Evolutionary conservation across 257 asterid species (phyloP).

Genomic region (Jacaranda mimosifolia): DNA sequence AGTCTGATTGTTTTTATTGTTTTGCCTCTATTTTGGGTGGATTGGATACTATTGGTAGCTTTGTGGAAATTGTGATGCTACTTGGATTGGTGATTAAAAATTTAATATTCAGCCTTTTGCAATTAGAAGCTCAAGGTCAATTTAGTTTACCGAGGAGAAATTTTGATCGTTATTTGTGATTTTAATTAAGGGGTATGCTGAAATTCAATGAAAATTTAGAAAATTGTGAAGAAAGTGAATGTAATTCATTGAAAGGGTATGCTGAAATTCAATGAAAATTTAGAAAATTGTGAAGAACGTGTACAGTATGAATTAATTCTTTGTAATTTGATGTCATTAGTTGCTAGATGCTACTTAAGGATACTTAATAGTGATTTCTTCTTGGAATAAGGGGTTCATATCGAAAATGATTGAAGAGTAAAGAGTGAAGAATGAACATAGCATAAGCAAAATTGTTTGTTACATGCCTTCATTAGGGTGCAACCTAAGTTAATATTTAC

Average conservation of each 20-base stretch:
- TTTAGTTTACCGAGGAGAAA: neutral
- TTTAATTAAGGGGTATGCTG: too few relatives aligned
- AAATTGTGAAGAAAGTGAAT: too few relatives aligned
- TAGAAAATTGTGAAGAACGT: too few relatives aligned
- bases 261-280: too few relatives aligned
- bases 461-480: slow-evolving; percentile 13
- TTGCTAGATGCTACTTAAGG: slow-evolving; percentile 19
- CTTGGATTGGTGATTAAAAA: neutral
- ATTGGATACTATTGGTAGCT: neutral
- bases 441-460: neutral
- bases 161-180: too few relatives aligned
- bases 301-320: too few relatives aligned
- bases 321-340: neutral
- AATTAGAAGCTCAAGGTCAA: slow-evolving; percentile 1
- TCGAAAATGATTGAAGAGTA: neutral
- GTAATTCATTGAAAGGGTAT: too few relatives aligned
- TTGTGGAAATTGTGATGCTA: neutral
- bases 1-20: neutral
- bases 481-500: slow-evolving; percentile 34
- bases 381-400: neutral
- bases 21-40: neutral
- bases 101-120: neutral
- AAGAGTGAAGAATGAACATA: neutral
- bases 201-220: too few relatives aligned
- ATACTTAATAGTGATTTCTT: neutral